Evolutionary conservation across 2,329 filamentous ascomycete genomes (phyloP).

Genomic region (Sporothrix inflata): DNA sequence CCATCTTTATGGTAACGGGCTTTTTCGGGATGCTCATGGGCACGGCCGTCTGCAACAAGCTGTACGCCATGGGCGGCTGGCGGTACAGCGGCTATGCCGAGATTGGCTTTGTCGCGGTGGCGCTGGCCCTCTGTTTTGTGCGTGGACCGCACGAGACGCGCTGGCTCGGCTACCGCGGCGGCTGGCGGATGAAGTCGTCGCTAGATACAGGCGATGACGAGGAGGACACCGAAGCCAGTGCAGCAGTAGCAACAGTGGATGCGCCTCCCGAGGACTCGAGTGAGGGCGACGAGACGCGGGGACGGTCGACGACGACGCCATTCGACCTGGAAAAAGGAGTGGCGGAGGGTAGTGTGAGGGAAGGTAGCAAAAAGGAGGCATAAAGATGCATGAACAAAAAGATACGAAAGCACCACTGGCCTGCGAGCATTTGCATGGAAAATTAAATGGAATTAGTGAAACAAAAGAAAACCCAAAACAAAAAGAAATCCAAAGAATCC

Average conservation of each 20-base stretch:
- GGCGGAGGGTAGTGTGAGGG: no score
- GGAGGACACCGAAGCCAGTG: not conserved
- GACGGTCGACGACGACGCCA: not conserved
- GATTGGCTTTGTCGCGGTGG: slow-evolving; percentile 30
- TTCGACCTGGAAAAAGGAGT: not conserved
- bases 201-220: not conserved
- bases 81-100: slow-evolving; percentile 29
- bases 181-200: slow-evolving; percentile 39
- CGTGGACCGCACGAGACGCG: slow-evolving; percentile 46
- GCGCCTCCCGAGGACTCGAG: not conserved
- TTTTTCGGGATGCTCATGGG: slow-evolving; percentile 33
- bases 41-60: slow-evolving; percentile 35
- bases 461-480: not conserved
- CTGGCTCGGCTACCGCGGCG: slow-evolving; percentile 48
- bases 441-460: not conserved
- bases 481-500: not conserved
- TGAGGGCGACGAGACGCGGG: not conserved
- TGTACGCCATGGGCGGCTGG: slow-evolving; percentile 33
- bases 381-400: not conserved
- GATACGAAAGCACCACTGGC: not conserved
- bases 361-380: not conserved
- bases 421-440: not conserved
- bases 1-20: slow-evolving; percentile 30
- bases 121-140: slow-evolving; percentile 33
- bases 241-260: not conserved